Evolutionary conservation across 2,329 filamentous ascomycete genomes (phyloP).

Genomic region (Cercospora sp.): DNA sequence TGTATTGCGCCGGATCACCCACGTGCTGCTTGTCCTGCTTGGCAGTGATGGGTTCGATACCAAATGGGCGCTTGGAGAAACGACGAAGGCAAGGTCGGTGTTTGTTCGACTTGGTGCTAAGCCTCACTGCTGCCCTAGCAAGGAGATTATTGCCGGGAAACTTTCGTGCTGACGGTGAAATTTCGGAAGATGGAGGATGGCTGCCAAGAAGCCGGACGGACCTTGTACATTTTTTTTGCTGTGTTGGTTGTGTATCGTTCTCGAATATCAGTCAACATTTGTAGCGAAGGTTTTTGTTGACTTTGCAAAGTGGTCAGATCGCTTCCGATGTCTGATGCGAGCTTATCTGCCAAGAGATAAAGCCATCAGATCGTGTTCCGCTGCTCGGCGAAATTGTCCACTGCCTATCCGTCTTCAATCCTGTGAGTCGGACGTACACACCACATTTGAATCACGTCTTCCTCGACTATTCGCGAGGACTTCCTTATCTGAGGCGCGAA

Average conservation of each 20-base stretch:
- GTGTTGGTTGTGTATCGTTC: not conserved
- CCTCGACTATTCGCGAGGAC: not conserved
- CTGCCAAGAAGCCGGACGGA: not conserved
- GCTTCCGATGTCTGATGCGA: not conserved
- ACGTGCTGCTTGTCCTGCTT: not conserved
- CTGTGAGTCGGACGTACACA: not conserved
- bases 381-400: not conserved
- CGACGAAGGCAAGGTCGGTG: not conserved
- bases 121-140: not conserved
- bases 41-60: not conserved
- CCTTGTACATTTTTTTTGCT: not conserved
- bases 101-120: not conserved
- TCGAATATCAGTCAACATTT: not conserved
- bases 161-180: not conserved
- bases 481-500: not conserved
- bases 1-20: not conserved
- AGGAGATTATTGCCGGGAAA: not conserved
- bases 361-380: not conserved
- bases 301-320: not conserved
- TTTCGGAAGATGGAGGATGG: not conserved
- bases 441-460: not conserved
- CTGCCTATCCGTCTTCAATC: not conserved
- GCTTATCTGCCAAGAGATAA: conserved; percentile 1
- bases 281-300: not conserved
- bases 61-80: not conserved